Evolutionary conservation across 2,329 filamentous ascomycete genomes (phyloP).

Genomic region (Alternaria triticina): DNA sequence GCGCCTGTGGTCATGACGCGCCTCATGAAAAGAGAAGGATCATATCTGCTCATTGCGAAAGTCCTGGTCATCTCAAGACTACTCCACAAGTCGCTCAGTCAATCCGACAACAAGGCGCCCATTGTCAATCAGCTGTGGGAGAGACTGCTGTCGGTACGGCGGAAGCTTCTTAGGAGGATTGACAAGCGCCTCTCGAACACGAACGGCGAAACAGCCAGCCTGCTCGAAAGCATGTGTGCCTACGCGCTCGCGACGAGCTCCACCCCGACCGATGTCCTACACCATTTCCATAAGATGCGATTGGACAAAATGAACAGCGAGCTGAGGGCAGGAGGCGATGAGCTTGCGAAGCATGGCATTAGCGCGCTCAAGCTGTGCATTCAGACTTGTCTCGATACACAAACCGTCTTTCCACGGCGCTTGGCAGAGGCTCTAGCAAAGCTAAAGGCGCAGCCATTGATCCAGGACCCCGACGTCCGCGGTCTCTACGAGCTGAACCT

Average conservation of each 20-base stretch:
- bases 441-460: slow-evolving; percentile 72
- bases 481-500: slow-evolving; percentile 73
- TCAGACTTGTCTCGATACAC: slow-evolving; percentile 77
- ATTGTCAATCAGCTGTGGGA: slow-evolving; percentile 69
- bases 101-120: slow-evolving; percentile 54
- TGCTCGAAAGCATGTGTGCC: slow-evolving; percentile 78
- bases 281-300: slow-evolving; percentile 78
- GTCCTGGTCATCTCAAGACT: slow-evolving; percentile 75
- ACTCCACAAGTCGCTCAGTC: slow-evolving; percentile 74
- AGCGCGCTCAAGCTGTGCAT: slow-evolving; percentile 75
- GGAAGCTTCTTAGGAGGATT: slow-evolving; percentile 69
- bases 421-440: slow-evolving; percentile 72
- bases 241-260: slow-evolving; percentile 83
- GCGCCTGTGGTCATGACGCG: slow-evolving; percentile 61
- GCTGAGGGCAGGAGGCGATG: slow-evolving; percentile 59
- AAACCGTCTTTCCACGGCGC: slow-evolving; percentile 74
- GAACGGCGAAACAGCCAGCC: slow-evolving; percentile 49
- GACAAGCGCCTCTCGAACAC: slow-evolving; percentile 58
- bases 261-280: slow-evolving; percentile 77
- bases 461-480: slow-evolving; percentile 73
- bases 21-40: slow-evolving; percentile 59
- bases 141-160: slow-evolving; percentile 67
- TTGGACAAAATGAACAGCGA: slow-evolving; percentile 70
- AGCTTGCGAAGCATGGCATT: slow-evolving; percentile 62
- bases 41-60: slow-evolving; percentile 66